Evolutionary conservation across 345 rosid genomes (phyloP).

Genomic region (Ceriops tagal): DNA sequence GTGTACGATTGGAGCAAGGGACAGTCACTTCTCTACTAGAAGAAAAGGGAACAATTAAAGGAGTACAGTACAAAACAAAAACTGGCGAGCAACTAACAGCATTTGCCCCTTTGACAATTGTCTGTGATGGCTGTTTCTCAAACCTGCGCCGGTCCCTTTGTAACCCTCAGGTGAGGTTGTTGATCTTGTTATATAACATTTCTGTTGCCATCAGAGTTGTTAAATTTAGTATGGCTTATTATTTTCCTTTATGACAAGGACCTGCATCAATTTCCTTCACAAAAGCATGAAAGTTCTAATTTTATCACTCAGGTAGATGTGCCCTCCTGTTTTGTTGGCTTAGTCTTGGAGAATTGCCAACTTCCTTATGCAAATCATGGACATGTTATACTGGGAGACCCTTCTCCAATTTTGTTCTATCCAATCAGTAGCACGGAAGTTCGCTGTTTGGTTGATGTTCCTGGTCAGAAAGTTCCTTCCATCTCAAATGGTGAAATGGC

Average conservation of each 20-base stretch:
- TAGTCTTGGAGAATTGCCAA: slow-evolving; percentile 26
- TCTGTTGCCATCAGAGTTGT: background rate
- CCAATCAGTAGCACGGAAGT: slow-evolving; percentile 29
- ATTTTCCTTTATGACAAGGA: background rate
- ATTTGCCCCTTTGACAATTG: slow-evolving; percentile 26
- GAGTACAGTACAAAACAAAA: slow-evolving; percentile 29
- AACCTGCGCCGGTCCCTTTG: slow-evolving; percentile 31
- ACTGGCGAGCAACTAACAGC: slow-evolving; percentile 21
- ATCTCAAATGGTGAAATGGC: slow-evolving; percentile 32
- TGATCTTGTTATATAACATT: background rate
- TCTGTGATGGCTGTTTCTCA: slow-evolving; percentile 34
- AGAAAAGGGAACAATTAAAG: slow-evolving; percentile 24
- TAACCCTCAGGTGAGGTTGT: slow-evolving; percentile 22
- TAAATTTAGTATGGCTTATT: background rate
- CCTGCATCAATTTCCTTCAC: no score
- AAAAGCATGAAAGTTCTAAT: background rate
- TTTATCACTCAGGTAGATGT: slow-evolving; percentile 25
- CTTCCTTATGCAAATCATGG: slow-evolving; percentile 29
- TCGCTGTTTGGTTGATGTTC: slow-evolving; percentile 31
- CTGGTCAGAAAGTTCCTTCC: slow-evolving; percentile 34
- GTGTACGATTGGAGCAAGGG: slow-evolving; percentile 30
- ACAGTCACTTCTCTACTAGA: slow-evolving; percentile 33
- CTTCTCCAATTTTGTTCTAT: slow-evolving; percentile 31
- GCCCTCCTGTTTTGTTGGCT: slow-evolving; percentile 33
- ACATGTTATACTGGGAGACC: slow-evolving; percentile 27